These are phyloP conservation scores for Aureobasidium lini DNA, from an alignment of 2,329 filamentous ascomycete genomes.

Conservation along the genomic window DNA sequence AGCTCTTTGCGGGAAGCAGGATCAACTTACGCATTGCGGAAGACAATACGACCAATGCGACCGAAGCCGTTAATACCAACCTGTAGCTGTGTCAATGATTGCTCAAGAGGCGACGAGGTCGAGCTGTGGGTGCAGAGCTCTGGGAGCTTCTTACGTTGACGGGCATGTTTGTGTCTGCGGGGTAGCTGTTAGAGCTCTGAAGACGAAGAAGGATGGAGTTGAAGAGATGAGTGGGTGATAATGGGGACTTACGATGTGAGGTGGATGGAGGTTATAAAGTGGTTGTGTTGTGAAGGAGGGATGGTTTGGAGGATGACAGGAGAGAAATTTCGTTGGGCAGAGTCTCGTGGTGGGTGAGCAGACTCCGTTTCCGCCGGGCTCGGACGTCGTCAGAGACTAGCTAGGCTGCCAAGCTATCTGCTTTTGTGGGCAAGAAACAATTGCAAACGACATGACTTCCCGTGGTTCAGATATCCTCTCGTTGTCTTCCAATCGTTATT, in stretches of 20 bases:
- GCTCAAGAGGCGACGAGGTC: background rate
- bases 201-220: background rate
- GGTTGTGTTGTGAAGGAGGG: background rate
- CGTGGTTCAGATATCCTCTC: background rate
- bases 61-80: slow-evolving; percentile 99
- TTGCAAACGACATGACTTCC: background rate
- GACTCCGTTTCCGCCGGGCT: background rate
- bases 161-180: slow-evolving; percentile 32
- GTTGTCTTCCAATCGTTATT: background rate
- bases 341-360: slow-evolving; percentile 1
- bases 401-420: background rate
- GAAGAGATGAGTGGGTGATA: background rate
- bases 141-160: slow-evolving; percentile 34
- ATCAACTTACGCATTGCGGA: slow-evolving; percentile 79
- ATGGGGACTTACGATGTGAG: background rate
- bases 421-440: background rate
- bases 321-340: slow-evolving; percentile 14
- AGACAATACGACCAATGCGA: slow-evolving; percentile 97
- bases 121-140: slow-evolving; percentile 15
- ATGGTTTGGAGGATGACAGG: background rate
- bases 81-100: slow-evolving; percentile 45
- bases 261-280: slow-evolving; percentile 2
- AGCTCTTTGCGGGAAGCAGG: background rate
- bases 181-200: slow-evolving; percentile 17
- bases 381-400: background rate